These are phyloP conservation scores for Albophoma yamanashiensis DNA, from an alignment of 2,329 filamentous ascomycete genomes.

Conservation along the genomic window DNA sequence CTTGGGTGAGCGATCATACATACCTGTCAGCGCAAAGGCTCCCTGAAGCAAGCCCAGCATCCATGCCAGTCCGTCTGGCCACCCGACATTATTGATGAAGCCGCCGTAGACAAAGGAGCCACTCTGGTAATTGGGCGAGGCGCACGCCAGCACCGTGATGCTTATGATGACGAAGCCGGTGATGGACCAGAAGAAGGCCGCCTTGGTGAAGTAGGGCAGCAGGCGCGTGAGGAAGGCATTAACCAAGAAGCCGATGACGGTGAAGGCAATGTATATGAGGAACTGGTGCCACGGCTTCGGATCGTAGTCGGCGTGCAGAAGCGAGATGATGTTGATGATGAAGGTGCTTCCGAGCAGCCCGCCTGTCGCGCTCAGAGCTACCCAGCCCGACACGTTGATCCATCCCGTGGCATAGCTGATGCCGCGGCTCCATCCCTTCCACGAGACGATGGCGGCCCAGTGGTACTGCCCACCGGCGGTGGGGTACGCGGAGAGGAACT, in stretches of 20 bases:
- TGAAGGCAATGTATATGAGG: slow-evolving; percentile 58
- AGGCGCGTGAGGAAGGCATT: slow-evolving; percentile 50
- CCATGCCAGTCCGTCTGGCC: slow-evolving; percentile 57
- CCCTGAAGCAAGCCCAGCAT: slow-evolving; percentile 42
- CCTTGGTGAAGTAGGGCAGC: slow-evolving; percentile 56
- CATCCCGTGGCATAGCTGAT: slow-evolving; percentile 63
- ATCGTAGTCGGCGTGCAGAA: slow-evolving; percentile 48
- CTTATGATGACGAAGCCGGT: slow-evolving; percentile 58
- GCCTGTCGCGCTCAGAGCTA: slow-evolving; percentile 56
- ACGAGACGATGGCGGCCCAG: slow-evolving; percentile 57
- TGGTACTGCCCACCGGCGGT: slow-evolving; percentile 56
- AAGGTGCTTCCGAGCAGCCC: slow-evolving; percentile 58
- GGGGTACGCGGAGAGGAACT: slow-evolving; percentile 57
- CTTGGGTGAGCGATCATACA: background rate
- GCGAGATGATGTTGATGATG: slow-evolving; percentile 51
- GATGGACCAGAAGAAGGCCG: slow-evolving; percentile 62
- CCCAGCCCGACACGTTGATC: slow-evolving; percentile 65
- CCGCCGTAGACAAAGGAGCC: slow-evolving; percentile 54
- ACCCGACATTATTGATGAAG: slow-evolving; percentile 59
- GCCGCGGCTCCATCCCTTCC: slow-evolving; percentile 47
- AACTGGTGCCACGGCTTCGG: slow-evolving; percentile 60
- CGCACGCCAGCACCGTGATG: slow-evolving; percentile 56
- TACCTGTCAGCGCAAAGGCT: slow-evolving; percentile 33
- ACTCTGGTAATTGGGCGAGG: slow-evolving; percentile 53
- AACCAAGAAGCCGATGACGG: slow-evolving; percentile 47